A percentile compares a stretch with the other conserved stretches of the same genome.
These are phyloP conservation scores for Hordeum marinum DNA, from an alignment of 176 grass and related monocot species.

Conservation along the genomic window DNA sequence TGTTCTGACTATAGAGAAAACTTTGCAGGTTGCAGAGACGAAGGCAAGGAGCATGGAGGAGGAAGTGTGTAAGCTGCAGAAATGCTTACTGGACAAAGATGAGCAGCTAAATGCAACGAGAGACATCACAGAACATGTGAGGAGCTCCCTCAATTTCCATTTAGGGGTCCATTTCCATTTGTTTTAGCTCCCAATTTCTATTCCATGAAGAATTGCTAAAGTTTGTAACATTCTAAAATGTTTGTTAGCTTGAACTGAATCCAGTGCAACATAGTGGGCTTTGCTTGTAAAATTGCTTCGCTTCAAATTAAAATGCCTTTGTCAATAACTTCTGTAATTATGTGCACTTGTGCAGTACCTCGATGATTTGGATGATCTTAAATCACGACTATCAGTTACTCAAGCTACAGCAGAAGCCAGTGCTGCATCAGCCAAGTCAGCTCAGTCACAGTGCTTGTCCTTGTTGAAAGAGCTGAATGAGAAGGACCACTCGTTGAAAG, in stretches of 20 bases:
- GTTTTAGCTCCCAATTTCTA: background rate
- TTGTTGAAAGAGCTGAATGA: slow-evolving; percentile 76
- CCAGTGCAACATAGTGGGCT: background rate
- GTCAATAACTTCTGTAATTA: background rate
- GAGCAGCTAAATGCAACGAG: slow-evolving; percentile 40
- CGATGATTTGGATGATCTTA: slow-evolving; percentile 60
- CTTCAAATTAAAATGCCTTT: background rate
- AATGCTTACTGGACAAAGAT: slow-evolving; percentile 59
- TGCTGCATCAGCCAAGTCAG: slow-evolving; percentile 65
- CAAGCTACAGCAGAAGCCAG: slow-evolving; percentile 75
- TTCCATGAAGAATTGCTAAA: background rate
- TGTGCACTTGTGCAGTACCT: slow-evolving; percentile 69
- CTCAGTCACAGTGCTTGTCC: slow-evolving; percentile 55
- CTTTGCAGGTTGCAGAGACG: slow-evolving; percentile 50
- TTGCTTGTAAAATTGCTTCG: background rate
- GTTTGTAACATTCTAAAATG: background rate
- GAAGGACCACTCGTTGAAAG: slow-evolving; percentile 51
- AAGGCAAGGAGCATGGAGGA: slow-evolving; percentile 76
- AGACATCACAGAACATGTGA: slow-evolving; percentile 52
- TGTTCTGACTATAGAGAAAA: background rate
- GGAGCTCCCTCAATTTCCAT: background rate
- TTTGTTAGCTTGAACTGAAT: background rate
- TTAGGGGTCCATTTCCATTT: background rate
- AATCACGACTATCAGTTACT: slow-evolving; percentile 56
- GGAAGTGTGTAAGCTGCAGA: slow-evolving; percentile 65